Conservation (phyloP, 305 asterid species). For the Plantago coronopus region DNA sequence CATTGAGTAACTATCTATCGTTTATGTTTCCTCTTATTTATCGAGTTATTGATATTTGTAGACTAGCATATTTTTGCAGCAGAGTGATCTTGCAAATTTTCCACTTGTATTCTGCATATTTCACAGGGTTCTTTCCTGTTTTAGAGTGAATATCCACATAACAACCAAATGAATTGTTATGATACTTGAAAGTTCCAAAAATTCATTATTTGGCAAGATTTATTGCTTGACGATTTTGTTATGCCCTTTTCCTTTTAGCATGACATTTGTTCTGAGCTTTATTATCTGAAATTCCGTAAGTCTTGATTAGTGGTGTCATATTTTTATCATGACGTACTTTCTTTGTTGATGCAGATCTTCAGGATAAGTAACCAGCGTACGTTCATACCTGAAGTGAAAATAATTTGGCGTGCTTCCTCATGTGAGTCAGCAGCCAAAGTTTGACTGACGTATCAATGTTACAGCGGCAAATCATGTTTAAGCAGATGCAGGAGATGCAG, state of each 20-base stretch:
- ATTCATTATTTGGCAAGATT: conserved; percentile 4
- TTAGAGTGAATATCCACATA: conserved; percentile 17
- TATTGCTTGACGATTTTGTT: conserved; percentile 12
- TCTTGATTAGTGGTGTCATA: conserved; percentile 11
- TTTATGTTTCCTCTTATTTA: not conserved
- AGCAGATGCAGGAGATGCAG: conserved; percentile 69
- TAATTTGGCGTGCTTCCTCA: conserved; percentile 27
- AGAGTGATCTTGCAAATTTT: conserved; percentile 1
- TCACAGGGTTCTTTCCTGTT: conserved; percentile 17
- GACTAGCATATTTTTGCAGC: not conserved
- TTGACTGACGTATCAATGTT: conserved; percentile 38
- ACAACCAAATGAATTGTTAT: conserved; percentile 13
- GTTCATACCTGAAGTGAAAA: conserved; percentile 4
- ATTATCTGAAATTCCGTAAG: not conserved
- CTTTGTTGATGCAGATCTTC: conserved; percentile 20
- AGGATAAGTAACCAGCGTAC: conserved; percentile 21
- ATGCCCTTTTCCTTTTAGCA: no score
- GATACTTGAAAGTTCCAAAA: conserved; percentile 7
- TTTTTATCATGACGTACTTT: not conserved
- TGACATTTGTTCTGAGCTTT: conserved; percentile 6
- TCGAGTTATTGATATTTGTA: not conserved
- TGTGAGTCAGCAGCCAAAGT: conserved; percentile 17
- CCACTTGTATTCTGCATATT: conserved; percentile 5
- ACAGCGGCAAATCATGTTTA: conserved; percentile 63
- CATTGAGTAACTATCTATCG: no score